Conservation (phyloP, 805 yeast species). For the Ogataea populi-albae region DNA sequence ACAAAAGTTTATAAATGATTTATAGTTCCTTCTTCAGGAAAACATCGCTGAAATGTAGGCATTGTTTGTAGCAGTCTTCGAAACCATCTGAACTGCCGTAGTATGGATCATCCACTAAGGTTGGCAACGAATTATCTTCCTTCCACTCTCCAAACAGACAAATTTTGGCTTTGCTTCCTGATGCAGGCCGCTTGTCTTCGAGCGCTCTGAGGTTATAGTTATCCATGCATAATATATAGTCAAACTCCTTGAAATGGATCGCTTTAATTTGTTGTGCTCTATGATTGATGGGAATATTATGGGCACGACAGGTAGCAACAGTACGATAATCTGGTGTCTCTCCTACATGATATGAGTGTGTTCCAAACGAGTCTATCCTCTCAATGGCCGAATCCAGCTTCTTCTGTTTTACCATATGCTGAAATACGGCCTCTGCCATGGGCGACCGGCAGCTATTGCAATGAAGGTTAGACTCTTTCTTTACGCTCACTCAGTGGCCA, state of each 20-base stretch:
- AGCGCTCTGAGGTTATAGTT: slow-evolving; percentile 54
- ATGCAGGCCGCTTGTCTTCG: slow-evolving; percentile 50
- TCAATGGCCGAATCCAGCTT: slow-evolving; percentile 46
- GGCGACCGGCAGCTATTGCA: slow-evolving; percentile 96
- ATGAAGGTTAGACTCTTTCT: too few species aligned
- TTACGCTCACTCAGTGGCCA: too few species aligned
- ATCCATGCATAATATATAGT: slow-evolving; percentile 72
- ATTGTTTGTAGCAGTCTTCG: slow-evolving; percentile 72
- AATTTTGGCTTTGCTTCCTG: slow-evolving; percentile 47
- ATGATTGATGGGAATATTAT: slow-evolving; percentile 75
- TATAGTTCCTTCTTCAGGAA: slow-evolving; percentile 52
- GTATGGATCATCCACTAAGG: slow-evolving; percentile 84
- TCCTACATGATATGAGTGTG: slow-evolving; percentile 82
- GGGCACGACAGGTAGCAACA: slow-evolving; percentile 58
- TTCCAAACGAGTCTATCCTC: slow-evolving; percentile 82
- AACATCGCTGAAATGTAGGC: slow-evolving; percentile 69
- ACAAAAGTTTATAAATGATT: neutral
- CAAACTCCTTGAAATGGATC: slow-evolving; percentile 54
- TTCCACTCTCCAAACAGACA: slow-evolving; percentile 81
- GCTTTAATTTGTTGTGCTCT: slow-evolving; percentile 63
- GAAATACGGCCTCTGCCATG: slow-evolving; percentile 95
- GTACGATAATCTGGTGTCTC: slow-evolving; percentile 79
- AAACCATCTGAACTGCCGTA: slow-evolving; percentile 87
- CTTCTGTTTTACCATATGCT: slow-evolving; percentile 52
- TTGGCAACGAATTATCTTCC: slow-evolving; percentile 45